Evolutionary conservation across 805 yeast species (phyloP).

Genomic region (Suhomyces kilbournensis): DNA sequence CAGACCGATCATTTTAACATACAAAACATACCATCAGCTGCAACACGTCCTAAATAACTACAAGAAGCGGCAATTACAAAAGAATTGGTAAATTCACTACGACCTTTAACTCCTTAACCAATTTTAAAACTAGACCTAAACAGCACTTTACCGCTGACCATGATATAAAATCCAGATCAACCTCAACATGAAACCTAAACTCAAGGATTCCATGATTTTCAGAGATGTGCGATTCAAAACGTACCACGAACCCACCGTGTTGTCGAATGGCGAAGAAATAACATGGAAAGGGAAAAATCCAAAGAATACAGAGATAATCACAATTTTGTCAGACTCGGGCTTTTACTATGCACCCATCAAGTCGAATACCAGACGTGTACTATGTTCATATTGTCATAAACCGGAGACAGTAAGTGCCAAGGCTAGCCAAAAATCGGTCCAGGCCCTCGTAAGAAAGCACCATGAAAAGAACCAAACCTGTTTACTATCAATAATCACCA

Average conservation of each 20-base stretch:
- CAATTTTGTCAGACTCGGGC: constrained; percentile 53
- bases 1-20: neutral
- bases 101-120: neutral
- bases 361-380: constrained; percentile 46
- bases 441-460: constrained; percentile 6
- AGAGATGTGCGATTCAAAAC: constrained; percentile 17
- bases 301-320: constrained; percentile 11
- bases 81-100: neutral
- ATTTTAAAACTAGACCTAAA: neutral
- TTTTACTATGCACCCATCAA: constrained; percentile 56
- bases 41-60: neutral
- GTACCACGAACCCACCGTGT: constrained; percentile 14
- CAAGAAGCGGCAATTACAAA: neutral
- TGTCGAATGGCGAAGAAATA: constrained; percentile 19
- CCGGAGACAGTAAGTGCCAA: constrained; percentile 8
- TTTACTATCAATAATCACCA: constrained; percentile 8
- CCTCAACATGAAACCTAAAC: constrained; percentile 8
- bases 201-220: constrained; percentile 10
- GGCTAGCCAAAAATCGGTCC: neutral
- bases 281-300: constrained; percentile 22
- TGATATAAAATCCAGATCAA: neutral
- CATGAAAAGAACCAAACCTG: constrained; percentile 8
- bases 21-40: neutral
- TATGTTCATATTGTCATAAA: constrained; percentile 52
- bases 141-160: neutral